Conservation (phyloP, 306 rosid genomes). For the Cercis canadensis region DNA sequence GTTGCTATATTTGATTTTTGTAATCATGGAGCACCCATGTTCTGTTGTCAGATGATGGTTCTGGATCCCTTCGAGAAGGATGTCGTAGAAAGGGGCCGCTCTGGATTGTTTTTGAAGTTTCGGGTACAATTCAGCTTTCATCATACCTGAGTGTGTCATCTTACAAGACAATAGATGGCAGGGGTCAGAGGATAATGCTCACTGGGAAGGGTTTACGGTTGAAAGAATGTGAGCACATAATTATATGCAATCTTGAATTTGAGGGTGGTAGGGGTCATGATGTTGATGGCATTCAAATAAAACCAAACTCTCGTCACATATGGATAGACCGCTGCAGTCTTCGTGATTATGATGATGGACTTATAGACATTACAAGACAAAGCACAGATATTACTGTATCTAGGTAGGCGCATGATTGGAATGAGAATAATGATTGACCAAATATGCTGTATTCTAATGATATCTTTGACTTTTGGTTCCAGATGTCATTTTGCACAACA, state of each 20-base stretch:
- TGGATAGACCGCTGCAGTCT: slow-evolving; percentile 98
- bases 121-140: slow-evolving; percentile 66
- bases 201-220: slow-evolving; percentile 90
- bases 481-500: slow-evolving; percentile 87
- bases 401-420: slow-evolving; percentile 51
- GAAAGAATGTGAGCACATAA: slow-evolving; percentile 91
- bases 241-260: slow-evolving; percentile 91
- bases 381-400: slow-evolving; percentile 94
- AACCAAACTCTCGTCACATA: slow-evolving; percentile 85
- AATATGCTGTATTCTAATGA: slow-evolving; percentile 21
- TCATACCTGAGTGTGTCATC: slow-evolving; percentile 76
- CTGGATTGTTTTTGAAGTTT: slow-evolving; percentile 78
- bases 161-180: slow-evolving; percentile 83
- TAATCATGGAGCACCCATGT: background rate
- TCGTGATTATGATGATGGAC: slow-evolving; percentile 88
- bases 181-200: slow-evolving; percentile 79
- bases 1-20: background rate
- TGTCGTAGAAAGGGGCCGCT: slow-evolving; percentile 69
- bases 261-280: slow-evolving; percentile 98
- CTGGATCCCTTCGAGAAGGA: slow-evolving; percentile 79
- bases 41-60: slow-evolving; percentile 67
- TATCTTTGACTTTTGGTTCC: slow-evolving; percentile 33
- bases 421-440: slow-evolving; percentile 11
- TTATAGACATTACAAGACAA: slow-evolving; percentile 84
- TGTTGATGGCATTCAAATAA: slow-evolving; percentile 93